These are phyloP conservation scores for barrel medic (Medicago truncatula) DNA, from an alignment of 306 rosid genomes.

Conservation along the genomic window MtrunA17r5.0-ANR NC_053043.1:11364501-11365000, in stretches of 20 bases:
- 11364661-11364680: neutral
- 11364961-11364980: neutral
- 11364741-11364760: constrained; percentile 32
- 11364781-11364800: constrained; percentile 1
- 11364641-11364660: neutral
- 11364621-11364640: no score
- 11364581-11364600: neutral
- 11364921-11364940: no score
- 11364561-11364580: neutral
- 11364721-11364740: constrained; percentile 21
- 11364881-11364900: no score
- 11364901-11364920: no score
- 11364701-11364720: constrained; percentile 43
- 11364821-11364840: neutral
- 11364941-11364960: neutral
- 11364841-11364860: no score
- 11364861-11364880: no score
- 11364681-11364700: neutral
- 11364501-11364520: no score
- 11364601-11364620: neutral
- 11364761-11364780: neutral
- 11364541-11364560: neutral
- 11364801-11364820: constrained; percentile 41
- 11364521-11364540: no score
- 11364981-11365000: neutral